These are phyloP conservation scores for Phoma sp. DNA, from an alignment of 2,329 filamentous ascomycete genomes.

Conservation along the genomic window DNA sequence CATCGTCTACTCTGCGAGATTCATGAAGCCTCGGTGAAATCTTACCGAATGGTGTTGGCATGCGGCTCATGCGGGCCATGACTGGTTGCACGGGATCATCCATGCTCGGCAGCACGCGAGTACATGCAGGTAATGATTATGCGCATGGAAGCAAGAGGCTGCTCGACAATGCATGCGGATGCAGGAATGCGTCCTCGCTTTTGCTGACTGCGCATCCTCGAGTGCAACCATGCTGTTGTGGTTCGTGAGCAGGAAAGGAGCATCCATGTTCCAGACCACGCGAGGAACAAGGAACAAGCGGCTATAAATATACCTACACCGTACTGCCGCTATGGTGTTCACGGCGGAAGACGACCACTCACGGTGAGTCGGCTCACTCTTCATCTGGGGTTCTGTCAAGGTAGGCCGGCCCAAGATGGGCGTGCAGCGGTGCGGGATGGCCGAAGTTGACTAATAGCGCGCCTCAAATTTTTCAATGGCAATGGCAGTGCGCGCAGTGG, in stretches of 20 bases:
- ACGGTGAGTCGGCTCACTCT: constrained; percentile 11
- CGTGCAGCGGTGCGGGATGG: constrained; percentile 11
- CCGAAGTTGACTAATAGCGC: constrained; percentile 18
- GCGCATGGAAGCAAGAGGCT: constrained; percentile 9
- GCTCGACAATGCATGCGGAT: constrained; percentile 1
- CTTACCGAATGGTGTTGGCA: not conserved
- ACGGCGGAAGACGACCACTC: constrained; percentile 1
- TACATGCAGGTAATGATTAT: constrained; percentile 17
- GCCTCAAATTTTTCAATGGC: constrained; percentile 12
- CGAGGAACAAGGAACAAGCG: constrained; percentile 17
- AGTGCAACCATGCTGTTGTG: not conserved
- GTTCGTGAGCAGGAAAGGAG: constrained; percentile 1
- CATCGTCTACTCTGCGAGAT: not conserved
- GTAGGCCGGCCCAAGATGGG: not conserved
- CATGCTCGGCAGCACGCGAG: constrained; percentile 12
- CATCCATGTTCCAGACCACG: constrained; percentile 31
- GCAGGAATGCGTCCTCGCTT: not conserved
- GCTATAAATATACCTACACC: constrained; percentile 24
- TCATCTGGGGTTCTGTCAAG: constrained; percentile 5
- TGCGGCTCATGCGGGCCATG: constrained; percentile 13
- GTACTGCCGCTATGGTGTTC: not conserved
- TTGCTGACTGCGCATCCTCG: constrained; percentile 1
- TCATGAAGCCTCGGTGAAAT: constrained; percentile 10
- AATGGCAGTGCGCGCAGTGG: constrained; percentile 13
- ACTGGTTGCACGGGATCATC: constrained; percentile 12